Evolutionary conservation across 768 basidiomycete species (phyloP).

Genomic region (Pleurotus citrinopileatus): DNA sequence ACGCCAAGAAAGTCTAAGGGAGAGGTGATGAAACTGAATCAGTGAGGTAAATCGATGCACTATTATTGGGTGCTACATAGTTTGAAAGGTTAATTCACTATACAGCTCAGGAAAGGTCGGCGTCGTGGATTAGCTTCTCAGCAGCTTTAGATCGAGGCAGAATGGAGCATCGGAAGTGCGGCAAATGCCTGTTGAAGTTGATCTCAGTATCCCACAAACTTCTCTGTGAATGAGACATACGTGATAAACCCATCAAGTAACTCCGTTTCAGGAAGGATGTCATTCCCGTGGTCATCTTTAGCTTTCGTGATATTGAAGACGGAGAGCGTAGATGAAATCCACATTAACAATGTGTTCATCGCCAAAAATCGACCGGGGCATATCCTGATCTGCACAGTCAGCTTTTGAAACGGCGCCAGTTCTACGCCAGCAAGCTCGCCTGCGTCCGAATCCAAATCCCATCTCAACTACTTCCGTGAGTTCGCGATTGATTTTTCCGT

Average conservation of each 20-base stretch:
- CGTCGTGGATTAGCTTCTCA: too few species aligned
- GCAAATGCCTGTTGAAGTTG: neutral
- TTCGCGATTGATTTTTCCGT: constrained; percentile 14
- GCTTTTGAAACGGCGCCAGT: neutral
- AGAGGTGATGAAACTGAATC: too few species aligned
- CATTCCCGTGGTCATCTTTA: neutral
- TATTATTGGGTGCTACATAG: too few species aligned
- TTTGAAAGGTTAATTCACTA: too few species aligned
- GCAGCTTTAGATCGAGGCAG: neutral
- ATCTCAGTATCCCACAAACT: too few species aligned
- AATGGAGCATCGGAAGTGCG: neutral
- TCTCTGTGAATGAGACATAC: neutral
- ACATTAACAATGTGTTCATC: neutral
- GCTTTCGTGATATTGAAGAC: neutral
- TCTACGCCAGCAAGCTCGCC: neutral
- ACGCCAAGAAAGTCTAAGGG: too few species aligned
- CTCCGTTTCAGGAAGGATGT: neutral
- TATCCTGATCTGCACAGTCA: neutral
- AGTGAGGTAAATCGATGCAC: too few species aligned
- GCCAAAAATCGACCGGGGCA: neutral
- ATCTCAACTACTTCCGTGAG: neutral
- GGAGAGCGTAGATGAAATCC: neutral
- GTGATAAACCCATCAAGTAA: neutral
- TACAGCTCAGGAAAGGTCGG: too few species aligned
- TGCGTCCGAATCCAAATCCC: neutral